phyloP scores from a whole-genome alignment of 208 protist species.

The Trypanosoma mega region DNA sequence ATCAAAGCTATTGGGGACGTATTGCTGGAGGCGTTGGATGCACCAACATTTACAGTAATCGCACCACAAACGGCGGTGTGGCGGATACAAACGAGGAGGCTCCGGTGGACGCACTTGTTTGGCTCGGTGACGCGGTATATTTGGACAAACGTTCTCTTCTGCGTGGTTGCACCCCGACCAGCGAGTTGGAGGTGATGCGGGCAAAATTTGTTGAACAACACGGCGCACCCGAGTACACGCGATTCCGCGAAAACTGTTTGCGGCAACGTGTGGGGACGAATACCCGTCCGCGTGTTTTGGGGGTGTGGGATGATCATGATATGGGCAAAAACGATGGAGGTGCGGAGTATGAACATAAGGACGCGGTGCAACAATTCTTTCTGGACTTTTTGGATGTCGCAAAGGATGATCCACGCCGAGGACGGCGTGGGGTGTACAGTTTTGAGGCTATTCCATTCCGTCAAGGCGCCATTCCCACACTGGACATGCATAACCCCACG shows the following conservation, averaged over 20 bases:
- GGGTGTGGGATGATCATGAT: conserved; percentile 91
- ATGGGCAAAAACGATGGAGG: conserved; percentile 87
- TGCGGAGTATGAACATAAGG: conserved; percentile 51
- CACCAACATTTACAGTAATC: too few relatives aligned
- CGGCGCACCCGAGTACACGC: conserved; percentile 47
- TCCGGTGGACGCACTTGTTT: conserved; percentile 66
- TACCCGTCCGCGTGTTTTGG: conserved; percentile 38
- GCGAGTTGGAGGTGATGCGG: conserved; percentile 40
- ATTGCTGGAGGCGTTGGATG: conserved; percentile 41
- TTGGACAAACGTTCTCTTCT: conserved; percentile 47
- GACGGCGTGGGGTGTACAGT: conserved; percentile 63
- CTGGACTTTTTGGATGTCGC: conserved; percentile 78
- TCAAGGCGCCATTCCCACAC: too few relatives aligned
- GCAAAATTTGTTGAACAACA: conserved; percentile 64
- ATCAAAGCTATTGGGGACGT: conserved; percentile 66
- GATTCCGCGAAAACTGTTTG: conserved; percentile 61
- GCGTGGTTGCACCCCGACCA: conserved; percentile 16
- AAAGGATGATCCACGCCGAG: conserved; percentile 34
- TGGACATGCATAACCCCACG: neutral
- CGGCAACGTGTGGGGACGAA: neutral
- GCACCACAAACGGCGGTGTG: conserved; percentile 21
- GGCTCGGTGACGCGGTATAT: conserved; percentile 87
- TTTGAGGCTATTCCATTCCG: conserved; percentile 58
- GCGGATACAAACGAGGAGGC: conserved; percentile 5
- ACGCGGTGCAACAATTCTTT: conserved; percentile 60